Base-by-base conservation (phyloP, 1,284 basidiomycete genomes). In the Pyrrhoderma lamaoense region DNA sequence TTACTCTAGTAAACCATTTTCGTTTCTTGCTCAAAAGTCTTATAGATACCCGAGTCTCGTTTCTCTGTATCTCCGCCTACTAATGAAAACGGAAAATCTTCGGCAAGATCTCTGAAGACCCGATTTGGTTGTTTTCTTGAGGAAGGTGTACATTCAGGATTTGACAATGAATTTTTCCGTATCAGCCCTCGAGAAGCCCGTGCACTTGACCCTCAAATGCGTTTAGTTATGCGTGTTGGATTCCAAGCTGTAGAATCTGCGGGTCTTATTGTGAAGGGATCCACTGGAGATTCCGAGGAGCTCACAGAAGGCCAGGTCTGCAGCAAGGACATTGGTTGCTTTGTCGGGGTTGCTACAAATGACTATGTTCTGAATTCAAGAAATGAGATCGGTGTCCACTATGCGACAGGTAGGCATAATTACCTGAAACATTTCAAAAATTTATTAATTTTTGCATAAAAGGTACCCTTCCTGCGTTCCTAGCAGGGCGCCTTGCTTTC, bases 121-220 rank as follows among this genome's bases (percentile, higher is more conserved):
- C 67, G 67, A 37, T 77, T 69, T 0, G 85, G 82, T 21, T 85
- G 85, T 61, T 88, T 87, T 60, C 62, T 87, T 45, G 65, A 72
- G 9, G 69, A 71, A 42, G 67, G 71, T 18, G 77, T 76, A 55
- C 69, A 70, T 38, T 27, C 51, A 8, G n/a, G 35, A 42, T 88
- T 88, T 59, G 85, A 88, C 61, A 71, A 83, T 61, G 68, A 68
- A 56, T 85, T 86, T 62, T 87, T 88, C 70, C 75, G 76, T 53
- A 75, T 86, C 35, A 83, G 79, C 45, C 85, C 84, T 1, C 72
- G 84, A 3, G 85, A 87, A 63, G 83, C 84, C 5, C 75, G 68
- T 51, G 76, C 71, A 61, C 85, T 87, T 80, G 83, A 87, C 59
- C 85, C 85, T 3, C 85, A 87, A 58, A 83, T 85, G 58, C 74